A percentile compares a stretch with the other conserved stretches of the same genome.
These are phyloP conservation scores for Ustilago curta DNA, from an alignment of 1,284 basidiomycete genomes.

Conservation along the genomic window DNA sequence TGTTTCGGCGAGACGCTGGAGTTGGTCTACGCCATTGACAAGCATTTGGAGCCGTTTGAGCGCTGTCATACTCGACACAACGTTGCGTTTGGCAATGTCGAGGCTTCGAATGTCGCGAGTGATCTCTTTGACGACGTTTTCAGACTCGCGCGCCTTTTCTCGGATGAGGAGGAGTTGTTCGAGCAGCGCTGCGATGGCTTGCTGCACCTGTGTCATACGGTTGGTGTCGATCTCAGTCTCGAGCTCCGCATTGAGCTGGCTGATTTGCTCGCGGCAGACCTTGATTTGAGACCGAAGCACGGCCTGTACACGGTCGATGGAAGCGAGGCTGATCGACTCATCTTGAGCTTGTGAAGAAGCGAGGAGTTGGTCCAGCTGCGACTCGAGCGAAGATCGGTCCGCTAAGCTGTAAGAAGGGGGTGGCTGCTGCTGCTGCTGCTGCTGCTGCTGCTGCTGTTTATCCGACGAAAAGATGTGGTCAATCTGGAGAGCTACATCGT, in stretches of 20 bases:
- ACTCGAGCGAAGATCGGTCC: slow-evolving; percentile 32
- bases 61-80: slow-evolving; percentile 82
- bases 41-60: slow-evolving; percentile 82
- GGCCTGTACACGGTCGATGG: slow-evolving; percentile 43
- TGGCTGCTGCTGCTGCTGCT: not conserved
- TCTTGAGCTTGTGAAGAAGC: slow-evolving; percentile 13
- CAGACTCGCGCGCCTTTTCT: slow-evolving; percentile 81
- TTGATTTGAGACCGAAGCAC: slow-evolving; percentile 34
- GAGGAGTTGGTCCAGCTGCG: slow-evolving; percentile 39
- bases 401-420: slow-evolving; percentile 14
- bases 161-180: slow-evolving; percentile 92
- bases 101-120: slow-evolving; percentile 96
- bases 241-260: slow-evolving; percentile 32
- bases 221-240: slow-evolving; percentile 45
- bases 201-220: slow-evolving; percentile 46
- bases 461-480: slow-evolving; percentile 26
- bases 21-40: slow-evolving; percentile 61
- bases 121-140: slow-evolving; percentile 92
- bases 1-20: slow-evolving; percentile 60
- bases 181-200: slow-evolving; percentile 73
- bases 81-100: slow-evolving; percentile 93
- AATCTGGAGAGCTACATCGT: slow-evolving; percentile 39
- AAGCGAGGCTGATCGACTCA: slow-evolving; percentile 29
- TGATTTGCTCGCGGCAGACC: slow-evolving; percentile 27
- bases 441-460: slow-evolving; percentile 9